Evolutionary conservation across 768 basidiomycete species (phyloP), one percentile per base, ranked within the genome.

Genomic region (Mrakia blollopis): DNA sequence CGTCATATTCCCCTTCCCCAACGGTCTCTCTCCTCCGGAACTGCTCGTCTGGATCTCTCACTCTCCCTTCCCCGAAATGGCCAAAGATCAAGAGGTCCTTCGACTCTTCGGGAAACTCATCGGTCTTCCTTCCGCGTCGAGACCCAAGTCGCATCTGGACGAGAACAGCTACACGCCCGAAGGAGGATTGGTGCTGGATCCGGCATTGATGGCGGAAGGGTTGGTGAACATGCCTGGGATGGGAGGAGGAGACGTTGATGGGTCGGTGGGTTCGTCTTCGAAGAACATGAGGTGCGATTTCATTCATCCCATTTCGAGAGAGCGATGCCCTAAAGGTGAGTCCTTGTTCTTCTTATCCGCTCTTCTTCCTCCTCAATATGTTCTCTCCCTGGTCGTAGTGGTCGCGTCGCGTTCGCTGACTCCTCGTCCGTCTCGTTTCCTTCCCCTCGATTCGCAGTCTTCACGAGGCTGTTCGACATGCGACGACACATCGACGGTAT

Each of bases 31-130:
- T 21, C 76, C 76, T 32, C 76, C 76, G 14, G 70, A 72, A 50
- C 61, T 77, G 6, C 76, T 77, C 50, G 76, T 77, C 28, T 77
- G 76, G 76, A 62, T 77, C 39, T 77, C 76, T 16, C 60, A 77
- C 16, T 67, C 70, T 9, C 32, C 63, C 23, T 77, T 28, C n/a
- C 71, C 63, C 18, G 72, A 73, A 6, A 44, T 77, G 60, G 71
- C 76, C 41, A 67, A 73, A 52, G 76, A 73, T 25, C 71, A 41
- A n/a, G 71, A 72, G 39, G 71, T 62, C 9, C 71, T 77, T 9
- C 76, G 76, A 14, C 44, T 69, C 3, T 73, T 73, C 39, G 76
- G 61, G 23, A 44, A 63, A 23, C 67, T 77, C 9, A 77, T 77
- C 61, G 72, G 72, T 18, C 47, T 74, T 23, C 73, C 73, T 13